Conservation (phyloP, 805 yeast genomes). For the Nakazawaea ishiwadae region DNA sequence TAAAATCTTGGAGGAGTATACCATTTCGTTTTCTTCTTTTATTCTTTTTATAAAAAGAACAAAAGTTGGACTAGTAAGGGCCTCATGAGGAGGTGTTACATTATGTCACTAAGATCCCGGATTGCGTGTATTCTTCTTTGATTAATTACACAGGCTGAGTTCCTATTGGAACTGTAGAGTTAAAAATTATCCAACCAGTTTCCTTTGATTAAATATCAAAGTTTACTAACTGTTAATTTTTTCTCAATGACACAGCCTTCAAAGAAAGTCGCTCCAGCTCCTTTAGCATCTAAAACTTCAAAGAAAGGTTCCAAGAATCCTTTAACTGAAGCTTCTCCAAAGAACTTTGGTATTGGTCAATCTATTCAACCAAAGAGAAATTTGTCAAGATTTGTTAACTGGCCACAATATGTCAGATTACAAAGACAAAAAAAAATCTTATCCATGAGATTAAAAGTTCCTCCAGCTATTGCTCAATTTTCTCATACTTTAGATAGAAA, state of each 20-base stretch:
- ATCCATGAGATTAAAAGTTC: slow-evolving; percentile 95
- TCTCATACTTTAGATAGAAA: slow-evolving; percentile 95
- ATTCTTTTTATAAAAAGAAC: too few species aligned
- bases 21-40: slow-evolving; percentile 19
- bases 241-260: slow-evolving; percentile 15
- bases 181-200: slow-evolving; percentile 14
- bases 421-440: slow-evolving; percentile 99
- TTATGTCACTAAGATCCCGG: too few species aligned
- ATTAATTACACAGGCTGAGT: slow-evolving; percentile 26
- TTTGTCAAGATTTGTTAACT: slow-evolving; percentile 94
- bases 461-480: slow-evolving; percentile 98
- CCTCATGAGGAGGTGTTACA: too few species aligned
- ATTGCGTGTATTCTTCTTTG: slow-evolving; percentile 18
- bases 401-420: slow-evolving; percentile 98
- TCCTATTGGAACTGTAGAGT: slow-evolving; percentile 23
- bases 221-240: slow-evolving; percentile 9
- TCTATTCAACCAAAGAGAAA: slow-evolving; percentile 91
- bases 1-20: slow-evolving; percentile 15
- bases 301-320: slow-evolving; percentile 64
- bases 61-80: too few species aligned
- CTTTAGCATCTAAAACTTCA: slow-evolving; percentile 77
- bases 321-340: slow-evolving; percentile 83
- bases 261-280: slow-evolving; percentile 97
- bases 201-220: background rate
- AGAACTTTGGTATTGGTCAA: slow-evolving; percentile 96